Conservation (phyloP, 768 basidiomycete genomes). For the Holtermanniella nyarrowii region DNA sequence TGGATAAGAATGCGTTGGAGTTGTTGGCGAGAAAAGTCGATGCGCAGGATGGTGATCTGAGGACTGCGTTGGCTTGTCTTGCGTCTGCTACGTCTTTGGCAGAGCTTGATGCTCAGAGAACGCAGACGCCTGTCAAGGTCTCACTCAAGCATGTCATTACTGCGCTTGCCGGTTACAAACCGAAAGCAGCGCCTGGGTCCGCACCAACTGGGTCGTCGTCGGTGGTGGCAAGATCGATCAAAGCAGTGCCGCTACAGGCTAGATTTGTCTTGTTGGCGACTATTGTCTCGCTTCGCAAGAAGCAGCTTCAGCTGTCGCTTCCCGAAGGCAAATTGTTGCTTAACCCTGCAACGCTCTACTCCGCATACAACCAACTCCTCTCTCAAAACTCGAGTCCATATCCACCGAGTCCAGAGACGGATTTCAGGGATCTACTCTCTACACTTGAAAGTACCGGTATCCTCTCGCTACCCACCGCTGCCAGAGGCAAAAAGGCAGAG, state of each 20-base stretch:
- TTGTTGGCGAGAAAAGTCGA: constrained; percentile 39
- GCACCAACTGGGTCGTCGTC: constrained; percentile 3
- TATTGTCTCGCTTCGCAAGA: constrained; percentile 20
- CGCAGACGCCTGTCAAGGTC: constrained; percentile 19
- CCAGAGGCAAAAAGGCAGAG: constrained; percentile 8
- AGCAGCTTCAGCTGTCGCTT: constrained; percentile 5
- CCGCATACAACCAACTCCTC: constrained; percentile 38
- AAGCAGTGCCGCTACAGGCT: constrained; percentile 39
- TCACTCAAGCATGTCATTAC: constrained; percentile 37
- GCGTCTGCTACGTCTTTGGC: constrained; percentile 32
- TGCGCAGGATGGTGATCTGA: constrained; percentile 40
- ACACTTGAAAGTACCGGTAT: constrained; percentile 38
- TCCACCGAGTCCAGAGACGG: constrained; percentile 36
- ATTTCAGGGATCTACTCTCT: constrained; percentile 40
- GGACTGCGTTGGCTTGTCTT: constrained; percentile 38
- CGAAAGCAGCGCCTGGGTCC: constrained; percentile 32
- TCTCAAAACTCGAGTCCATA: constrained; percentile 30
- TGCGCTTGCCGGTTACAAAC: constrained; percentile 34
- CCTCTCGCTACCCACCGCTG: constrained; percentile 15
- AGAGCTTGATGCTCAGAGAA: constrained; percentile 39
- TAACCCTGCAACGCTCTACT: constrained; percentile 23
- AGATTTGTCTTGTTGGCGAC: constrained; percentile 39
- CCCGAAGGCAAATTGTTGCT: constrained; percentile 1
- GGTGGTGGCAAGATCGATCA: constrained; percentile 30
- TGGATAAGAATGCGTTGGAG: constrained; percentile 39